Conservation (phyloP, 495 filamentous ascomycete genomes). For the Hypomontagnella monticulosa region DNA sequence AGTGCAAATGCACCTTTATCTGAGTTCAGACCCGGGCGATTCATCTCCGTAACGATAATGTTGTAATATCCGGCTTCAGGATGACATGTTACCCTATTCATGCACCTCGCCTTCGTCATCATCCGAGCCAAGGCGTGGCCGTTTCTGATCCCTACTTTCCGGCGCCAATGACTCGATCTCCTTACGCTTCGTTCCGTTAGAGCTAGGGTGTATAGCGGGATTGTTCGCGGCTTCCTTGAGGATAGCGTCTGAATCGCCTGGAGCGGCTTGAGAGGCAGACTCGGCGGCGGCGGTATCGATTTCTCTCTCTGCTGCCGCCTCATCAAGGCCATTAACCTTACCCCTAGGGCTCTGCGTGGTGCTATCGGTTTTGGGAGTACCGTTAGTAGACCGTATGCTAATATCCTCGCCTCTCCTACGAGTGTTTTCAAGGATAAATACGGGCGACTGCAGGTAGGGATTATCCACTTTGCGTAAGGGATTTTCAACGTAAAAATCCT, state of each 20-base stretch:
- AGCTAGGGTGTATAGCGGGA: slow-evolving; percentile 48
- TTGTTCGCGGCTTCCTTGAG: slow-evolving; percentile 61
- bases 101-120: slow-evolving; percentile 47
- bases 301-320: slow-evolving; percentile 46
- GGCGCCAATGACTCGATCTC: slow-evolving; percentile 41
- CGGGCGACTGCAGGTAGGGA: slow-evolving; percentile 54
- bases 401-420: slow-evolving; percentile 55
- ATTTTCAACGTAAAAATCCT: slow-evolving; percentile 77
- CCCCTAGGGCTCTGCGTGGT: slow-evolving; percentile 52
- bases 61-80: no score
- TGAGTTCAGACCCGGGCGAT: no score
- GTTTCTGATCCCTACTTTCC: slow-evolving; percentile 43
- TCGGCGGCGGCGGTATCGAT: slow-evolving; percentile 41
- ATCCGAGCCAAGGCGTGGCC: slow-evolving; percentile 40
- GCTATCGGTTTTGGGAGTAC: slow-evolving; percentile 49
- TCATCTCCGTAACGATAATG: no score
- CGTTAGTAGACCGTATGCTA: slow-evolving; percentile 46
- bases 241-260: slow-evolving; percentile 56
- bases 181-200: slow-evolving; percentile 50
- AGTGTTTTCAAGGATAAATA: slow-evolving; percentile 58
- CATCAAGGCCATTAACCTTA: slow-evolving; percentile 46
- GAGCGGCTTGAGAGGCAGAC: slow-evolving; percentile 45
- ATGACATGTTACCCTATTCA: slow-evolving; percentile 27
- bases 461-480: slow-evolving; percentile 60
- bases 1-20: no score